A percentile compares a stretch with the other conserved stretches of the same genome.
Evolutionary conservation across 1,284 basidiomycete species (phyloP).

Genomic region (Cutaneotrichosporon dermatis): DNA sequence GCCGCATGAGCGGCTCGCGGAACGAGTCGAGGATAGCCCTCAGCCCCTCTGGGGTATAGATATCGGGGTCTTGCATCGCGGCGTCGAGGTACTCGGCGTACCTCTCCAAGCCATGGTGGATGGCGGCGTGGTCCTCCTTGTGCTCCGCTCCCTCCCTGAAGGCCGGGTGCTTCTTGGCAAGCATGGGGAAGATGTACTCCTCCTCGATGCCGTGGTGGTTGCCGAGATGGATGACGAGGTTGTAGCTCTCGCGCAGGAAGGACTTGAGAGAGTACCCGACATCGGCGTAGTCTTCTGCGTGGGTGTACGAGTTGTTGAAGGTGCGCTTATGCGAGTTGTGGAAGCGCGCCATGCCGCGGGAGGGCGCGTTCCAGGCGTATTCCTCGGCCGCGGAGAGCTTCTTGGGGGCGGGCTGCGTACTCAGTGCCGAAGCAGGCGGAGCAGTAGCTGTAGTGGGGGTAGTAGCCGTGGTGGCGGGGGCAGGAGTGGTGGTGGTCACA

Average conservation of each 20-base stretch:
- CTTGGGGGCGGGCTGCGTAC: too few relatives aligned
- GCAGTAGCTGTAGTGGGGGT: too few relatives aligned
- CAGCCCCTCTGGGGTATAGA: slow-evolving; percentile 60
- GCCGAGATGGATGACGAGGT: slow-evolving; percentile 52
- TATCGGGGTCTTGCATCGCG: slow-evolving; percentile 53
- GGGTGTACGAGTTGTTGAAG: slow-evolving; percentile 9
- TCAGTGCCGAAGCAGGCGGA: too few relatives aligned
- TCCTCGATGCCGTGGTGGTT: slow-evolving; percentile 62
- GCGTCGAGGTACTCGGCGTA: slow-evolving; percentile 55
- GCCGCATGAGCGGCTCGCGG: slow-evolving; percentile 59
- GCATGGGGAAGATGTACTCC: slow-evolving; percentile 59
- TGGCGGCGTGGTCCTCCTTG: slow-evolving; percentile 59
- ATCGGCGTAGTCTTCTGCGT: slow-evolving; percentile 6
- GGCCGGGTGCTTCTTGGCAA: slow-evolving; percentile 60
- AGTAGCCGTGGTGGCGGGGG: too few relatives aligned
- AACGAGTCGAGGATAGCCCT: slow-evolving; percentile 60
- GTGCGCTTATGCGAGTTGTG: slow-evolving; percentile 13
- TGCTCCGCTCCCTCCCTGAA: slow-evolving; percentile 55
- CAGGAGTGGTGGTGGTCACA: too few relatives aligned
- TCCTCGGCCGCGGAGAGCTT: slow-evolving; percentile 3
- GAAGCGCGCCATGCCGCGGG: slow-evolving; percentile 7
- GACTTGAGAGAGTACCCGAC: not conserved
- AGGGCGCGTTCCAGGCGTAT: slow-evolving; percentile 4
- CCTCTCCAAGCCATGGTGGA: slow-evolving; percentile 61
- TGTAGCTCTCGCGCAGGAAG: slow-evolving; percentile 14